Base-by-base conservation (phyloP, 202 grass and related monocot genomes). In the Zoysia matrella region DNA sequence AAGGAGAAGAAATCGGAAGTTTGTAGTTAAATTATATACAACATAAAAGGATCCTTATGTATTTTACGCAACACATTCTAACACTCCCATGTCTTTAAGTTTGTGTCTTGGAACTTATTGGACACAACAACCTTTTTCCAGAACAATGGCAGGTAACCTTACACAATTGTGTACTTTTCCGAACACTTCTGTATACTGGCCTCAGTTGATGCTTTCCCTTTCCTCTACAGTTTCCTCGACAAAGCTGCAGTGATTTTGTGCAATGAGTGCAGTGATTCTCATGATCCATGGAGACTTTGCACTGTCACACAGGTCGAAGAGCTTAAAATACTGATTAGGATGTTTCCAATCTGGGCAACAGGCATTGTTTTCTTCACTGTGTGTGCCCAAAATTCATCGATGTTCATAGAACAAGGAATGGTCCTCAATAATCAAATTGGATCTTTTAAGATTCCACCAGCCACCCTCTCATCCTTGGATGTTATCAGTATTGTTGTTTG, bases 371-470 rank as follows among this genome's bases (percentile, higher is more conserved):
- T 92, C 67, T 92, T 88, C 52, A 88, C 90, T 2, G 90, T 92
- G 45, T 89, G 83, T 11, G 90, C 86, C 60, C 90, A 92, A 79
- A 92, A 86, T 40, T 88, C 90, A 56, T 86, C 90, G 41, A 89
- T 89, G 90, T 92, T 92, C 63, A 85, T 92, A 83, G 86, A 86
- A 53, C 90, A 92, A 63, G 86, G 90, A 51, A 92, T 92, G 86
- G 6, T 18, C 42, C 86, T 92, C 57, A 60, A 92, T 69, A 73
- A 82, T 41, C 52, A 75, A 48, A 47, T 92, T 11, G 75, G 83
- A 60, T 77, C 90, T 0, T 89, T 92, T 47, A 83, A 82, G 57
- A 83, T 89, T 50, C 86, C 90, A 0, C 79, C 90, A 63, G 90
- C 90, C n/a, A 88, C 86, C 40, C 71, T 92, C 30, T 89, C 90